A percentile compares a stretch with the other conserved stretches of the same genome.
Evolutionary conservation across 2,329 filamentous ascomycete genomes (phyloP).

Genomic region (Ophiostoma montium): DNA sequence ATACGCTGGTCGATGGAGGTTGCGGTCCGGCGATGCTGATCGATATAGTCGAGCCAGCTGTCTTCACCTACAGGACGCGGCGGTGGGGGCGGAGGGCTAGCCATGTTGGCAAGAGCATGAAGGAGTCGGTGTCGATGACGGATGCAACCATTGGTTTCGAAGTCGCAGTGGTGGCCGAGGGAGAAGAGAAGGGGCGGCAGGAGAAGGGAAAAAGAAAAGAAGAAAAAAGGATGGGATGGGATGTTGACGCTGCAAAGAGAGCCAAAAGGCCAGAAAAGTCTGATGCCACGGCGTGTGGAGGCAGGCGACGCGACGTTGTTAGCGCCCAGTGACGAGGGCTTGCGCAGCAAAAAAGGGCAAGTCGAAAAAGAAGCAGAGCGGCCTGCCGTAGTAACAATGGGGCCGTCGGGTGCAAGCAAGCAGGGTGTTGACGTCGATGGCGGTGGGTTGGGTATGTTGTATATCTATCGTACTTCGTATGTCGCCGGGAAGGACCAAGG

Average conservation of each 20-base stretch:
- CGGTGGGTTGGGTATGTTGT: too few species aligned
- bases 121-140: neutral
- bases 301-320: too few species aligned
- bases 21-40: slow-evolving; percentile 51
- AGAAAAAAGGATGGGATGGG: neutral
- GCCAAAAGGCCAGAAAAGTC: neutral
- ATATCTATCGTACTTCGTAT: too few species aligned
- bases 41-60: slow-evolving; percentile 62
- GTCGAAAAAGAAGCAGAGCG: neutral
- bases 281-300: too few species aligned
- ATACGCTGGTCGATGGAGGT: slow-evolving; percentile 52
- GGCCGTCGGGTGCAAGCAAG: too few species aligned
- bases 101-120: slow-evolving; percentile 12
- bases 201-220: too few species aligned
- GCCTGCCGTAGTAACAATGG: neutral
- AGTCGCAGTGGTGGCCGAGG: neutral
- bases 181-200: neutral
- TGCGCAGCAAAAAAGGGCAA: neutral
- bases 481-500: too few species aligned
- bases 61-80: slow-evolving; percentile 53
- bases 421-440: too few species aligned
- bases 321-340: too few species aligned
- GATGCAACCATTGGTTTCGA: slow-evolving; percentile 8
- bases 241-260: neutral
- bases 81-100: slow-evolving; percentile 13